Evolutionary conservation across 1,284 basidiomycete species (phyloP).

Genomic region (Cystobasidium sp.): DNA sequence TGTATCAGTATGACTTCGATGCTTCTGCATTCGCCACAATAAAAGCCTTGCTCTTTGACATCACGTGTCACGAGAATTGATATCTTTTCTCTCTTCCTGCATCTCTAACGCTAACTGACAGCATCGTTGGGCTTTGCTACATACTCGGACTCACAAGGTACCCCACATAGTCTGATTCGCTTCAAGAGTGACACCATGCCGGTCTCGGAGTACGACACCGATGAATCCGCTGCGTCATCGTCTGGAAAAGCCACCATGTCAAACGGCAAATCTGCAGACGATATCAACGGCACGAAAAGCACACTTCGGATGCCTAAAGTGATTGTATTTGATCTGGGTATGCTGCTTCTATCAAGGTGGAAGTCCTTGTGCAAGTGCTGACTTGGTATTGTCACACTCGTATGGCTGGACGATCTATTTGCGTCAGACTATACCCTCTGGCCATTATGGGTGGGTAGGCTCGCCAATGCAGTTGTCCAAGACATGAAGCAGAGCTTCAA

Average conservation of each 20-base stretch:
- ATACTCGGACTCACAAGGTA: no score
- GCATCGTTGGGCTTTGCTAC: no score
- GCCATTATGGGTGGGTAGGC: constrained; percentile 25
- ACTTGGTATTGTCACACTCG: neutral
- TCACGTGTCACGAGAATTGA: constrained; percentile 54
- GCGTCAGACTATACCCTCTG: constrained; percentile 29
- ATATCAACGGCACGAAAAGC: constrained; percentile 76
- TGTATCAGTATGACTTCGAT: no score
- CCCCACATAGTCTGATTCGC: no score
- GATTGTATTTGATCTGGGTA: constrained; percentile 49
- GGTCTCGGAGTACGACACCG: neutral
- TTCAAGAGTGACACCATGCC: neutral
- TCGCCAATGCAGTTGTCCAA: neutral
- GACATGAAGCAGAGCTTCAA: neutral
- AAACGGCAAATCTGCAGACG: constrained; percentile 5
- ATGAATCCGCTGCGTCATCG: neutral
- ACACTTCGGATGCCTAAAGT: constrained; percentile 68
- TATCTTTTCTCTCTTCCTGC: constrained; percentile 53
- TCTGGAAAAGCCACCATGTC: neutral
- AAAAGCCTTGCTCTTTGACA: neutral
- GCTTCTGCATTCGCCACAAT: no score
- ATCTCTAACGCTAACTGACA: neutral
- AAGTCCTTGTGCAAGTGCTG: neutral
- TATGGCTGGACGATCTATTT: no score
- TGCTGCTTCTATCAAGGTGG: no score